These are phyloP conservation scores for Penicillium rolfsii DNA, from an alignment of 2,329 filamentous ascomycete genomes.

Conservation along the genomic window DNA sequence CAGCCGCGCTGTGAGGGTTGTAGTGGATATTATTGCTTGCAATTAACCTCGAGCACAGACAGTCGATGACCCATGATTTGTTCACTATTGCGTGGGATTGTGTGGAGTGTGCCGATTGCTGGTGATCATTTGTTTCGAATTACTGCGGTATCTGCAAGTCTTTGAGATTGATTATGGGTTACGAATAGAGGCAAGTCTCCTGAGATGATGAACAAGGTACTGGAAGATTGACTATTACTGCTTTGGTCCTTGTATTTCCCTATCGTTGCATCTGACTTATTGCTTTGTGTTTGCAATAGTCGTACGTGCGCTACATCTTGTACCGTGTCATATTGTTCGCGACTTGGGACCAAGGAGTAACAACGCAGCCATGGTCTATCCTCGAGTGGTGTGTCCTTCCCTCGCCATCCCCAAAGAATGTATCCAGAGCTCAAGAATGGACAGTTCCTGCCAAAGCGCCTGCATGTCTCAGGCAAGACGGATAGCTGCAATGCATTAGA, in stretches of 20 bases:
- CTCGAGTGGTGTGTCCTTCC: neutral
- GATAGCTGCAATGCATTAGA: neutral
- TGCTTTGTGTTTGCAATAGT: neutral
- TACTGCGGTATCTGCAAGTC: neutral
- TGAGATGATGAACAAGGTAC: neutral
- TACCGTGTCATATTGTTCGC: neutral
- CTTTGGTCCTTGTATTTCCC: neutral
- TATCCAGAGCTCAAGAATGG: neutral
- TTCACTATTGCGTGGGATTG: neutral
- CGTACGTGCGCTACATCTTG: neutral
- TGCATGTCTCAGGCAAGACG: constrained; percentile 1
- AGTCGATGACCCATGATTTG: neutral
- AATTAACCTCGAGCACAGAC: neutral
- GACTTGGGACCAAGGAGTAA: neutral
- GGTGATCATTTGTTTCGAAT: neutral
- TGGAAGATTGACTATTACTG: neutral
- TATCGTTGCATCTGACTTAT: neutral
- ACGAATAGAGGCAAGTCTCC: neutral
- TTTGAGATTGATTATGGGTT: neutral
- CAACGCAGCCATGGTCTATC: neutral
- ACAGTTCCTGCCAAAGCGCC: neutral
- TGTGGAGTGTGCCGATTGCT: neutral
- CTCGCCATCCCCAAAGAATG: neutral
- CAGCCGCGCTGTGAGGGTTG: constrained; percentile 2
- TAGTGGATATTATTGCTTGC: neutral